A percentile compares a stretch with the other conserved stretches of the same genome.
These are phyloP conservation scores for Zanthoxylum bungeanum DNA, from an alignment of 345 rosid genomes.

Conservation along the genomic window DNA sequence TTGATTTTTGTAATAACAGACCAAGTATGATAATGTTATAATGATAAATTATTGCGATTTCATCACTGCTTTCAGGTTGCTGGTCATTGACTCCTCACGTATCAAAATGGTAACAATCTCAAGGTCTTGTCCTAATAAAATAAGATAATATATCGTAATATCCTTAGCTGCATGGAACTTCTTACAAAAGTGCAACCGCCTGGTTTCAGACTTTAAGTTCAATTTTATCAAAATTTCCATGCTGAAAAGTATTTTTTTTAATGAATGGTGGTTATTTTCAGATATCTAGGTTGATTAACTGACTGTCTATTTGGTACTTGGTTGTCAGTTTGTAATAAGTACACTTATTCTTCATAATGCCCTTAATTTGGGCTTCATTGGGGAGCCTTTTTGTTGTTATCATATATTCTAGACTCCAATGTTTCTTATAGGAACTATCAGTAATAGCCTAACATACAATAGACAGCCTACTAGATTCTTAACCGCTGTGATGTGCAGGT, in stretches of 20 bases:
- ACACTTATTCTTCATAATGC: background rate
- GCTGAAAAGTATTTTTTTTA: background rate
- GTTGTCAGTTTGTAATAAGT: background rate
- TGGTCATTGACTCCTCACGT: conserved; percentile 57
- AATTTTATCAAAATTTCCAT: background rate
- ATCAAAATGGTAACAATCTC: conserved; percentile 45
- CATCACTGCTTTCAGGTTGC: conserved; percentile 47
- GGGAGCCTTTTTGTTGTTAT: background rate
- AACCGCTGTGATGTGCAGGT: conserved; percentile 33
- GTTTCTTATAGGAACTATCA: background rate
- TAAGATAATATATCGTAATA: background rate
- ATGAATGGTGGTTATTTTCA: background rate
- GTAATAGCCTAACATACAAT: background rate
- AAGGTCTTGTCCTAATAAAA: background rate
- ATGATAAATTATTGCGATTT: conserved; percentile 7
- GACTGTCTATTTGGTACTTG: background rate
- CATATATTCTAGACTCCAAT: background rate
- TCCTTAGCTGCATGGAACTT: background rate
- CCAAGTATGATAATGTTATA: background rate
- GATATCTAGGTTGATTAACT: background rate
- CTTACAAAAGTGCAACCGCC: background rate
- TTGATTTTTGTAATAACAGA: background rate
- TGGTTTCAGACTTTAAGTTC: background rate
- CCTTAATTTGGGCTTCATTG: background rate
- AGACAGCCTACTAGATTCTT: conserved; percentile 6